Conservation (phyloP, 148 eudicot species). For the Chenopodium album region DNA sequence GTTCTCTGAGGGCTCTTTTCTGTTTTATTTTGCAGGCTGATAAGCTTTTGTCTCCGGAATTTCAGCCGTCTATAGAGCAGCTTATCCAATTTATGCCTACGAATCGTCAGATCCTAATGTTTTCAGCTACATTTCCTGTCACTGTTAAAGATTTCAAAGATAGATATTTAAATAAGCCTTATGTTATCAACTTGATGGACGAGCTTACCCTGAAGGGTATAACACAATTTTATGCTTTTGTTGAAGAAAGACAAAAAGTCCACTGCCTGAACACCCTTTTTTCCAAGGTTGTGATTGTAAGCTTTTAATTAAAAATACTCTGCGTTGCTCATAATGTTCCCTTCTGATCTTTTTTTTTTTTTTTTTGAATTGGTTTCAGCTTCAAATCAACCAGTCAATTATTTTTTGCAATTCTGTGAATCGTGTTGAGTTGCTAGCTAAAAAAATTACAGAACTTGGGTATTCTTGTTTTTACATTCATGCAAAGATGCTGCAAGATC, state of each 20-base stretch:
- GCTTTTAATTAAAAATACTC: neutral
- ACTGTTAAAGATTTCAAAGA: conserved; percentile 84
- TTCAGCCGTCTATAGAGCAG: conserved; percentile 80
- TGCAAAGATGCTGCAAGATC: conserved; percentile 97
- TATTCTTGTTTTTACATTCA: conserved; percentile 92
- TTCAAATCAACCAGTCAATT: conserved; percentile 93
- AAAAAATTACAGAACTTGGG: conserved; percentile 88
- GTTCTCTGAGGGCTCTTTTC: neutral
- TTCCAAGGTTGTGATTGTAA: conserved; percentile 66
- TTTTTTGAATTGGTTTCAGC: conserved; percentile 39
- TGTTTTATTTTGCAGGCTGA: conserved; percentile 65
- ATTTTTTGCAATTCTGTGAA: conserved; percentile 94
- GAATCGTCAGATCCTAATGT: conserved; percentile 84
- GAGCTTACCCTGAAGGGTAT: conserved; percentile 94
- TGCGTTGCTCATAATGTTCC: neutral
- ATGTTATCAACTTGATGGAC: conserved; percentile 84
- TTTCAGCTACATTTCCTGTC: conserved; percentile 92
- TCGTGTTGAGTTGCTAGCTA: conserved; percentile 87
- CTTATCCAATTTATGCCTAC: conserved; percentile 60
- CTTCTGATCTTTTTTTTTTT: neutral
- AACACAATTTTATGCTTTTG: conserved; percentile 82
- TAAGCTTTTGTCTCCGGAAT: conserved; percentile 86
- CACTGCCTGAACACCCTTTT: conserved; percentile 87
- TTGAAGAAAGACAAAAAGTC: conserved; percentile 89
- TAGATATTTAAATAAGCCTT: conserved; percentile 64